Percentiles rank a stretch among this genome's conserved stretches.
Evolutionary conservation across 2,329 filamentous ascomycete species (phyloP).

Genomic region (Aspergillus aculeatinus): DNA sequence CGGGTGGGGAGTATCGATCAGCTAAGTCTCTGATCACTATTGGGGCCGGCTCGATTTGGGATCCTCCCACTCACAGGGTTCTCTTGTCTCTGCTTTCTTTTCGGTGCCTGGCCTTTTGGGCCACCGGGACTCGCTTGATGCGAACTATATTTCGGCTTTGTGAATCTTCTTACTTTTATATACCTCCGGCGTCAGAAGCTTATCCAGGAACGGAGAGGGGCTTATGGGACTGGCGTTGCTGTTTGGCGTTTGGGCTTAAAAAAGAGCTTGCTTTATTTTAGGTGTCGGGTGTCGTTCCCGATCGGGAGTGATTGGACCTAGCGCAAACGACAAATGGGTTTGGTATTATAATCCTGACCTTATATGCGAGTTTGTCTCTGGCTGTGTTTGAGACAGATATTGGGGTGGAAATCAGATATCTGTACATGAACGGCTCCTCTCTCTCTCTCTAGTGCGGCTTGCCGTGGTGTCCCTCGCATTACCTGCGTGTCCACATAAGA

Average conservation of each 20-base stretch:
- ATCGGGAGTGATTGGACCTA: neutral
- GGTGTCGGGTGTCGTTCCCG: neutral
- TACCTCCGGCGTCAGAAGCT: neutral
- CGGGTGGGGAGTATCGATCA: constrained; percentile 50
- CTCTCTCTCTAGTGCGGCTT: too few relatives aligned
- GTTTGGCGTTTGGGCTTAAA: neutral
- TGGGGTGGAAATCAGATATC: too few relatives aligned
- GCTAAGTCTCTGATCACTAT: constrained; percentile 44
- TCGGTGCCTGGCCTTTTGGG: too few relatives aligned
- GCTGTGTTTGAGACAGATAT: too few relatives aligned
- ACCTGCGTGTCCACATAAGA: too few relatives aligned
- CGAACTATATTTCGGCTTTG: neutral
- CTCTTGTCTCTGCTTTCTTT: too few relatives aligned
- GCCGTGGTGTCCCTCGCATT: too few relatives aligned
- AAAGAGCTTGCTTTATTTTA: neutral
- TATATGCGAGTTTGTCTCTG: too few relatives aligned
- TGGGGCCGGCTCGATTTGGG: too few relatives aligned
- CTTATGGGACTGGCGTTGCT: neutral
- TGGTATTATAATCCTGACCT: neutral
- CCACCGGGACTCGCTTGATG: neutral
- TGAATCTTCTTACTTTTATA: neutral
- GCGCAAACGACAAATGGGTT: neutral
- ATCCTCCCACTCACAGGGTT: too few relatives aligned
- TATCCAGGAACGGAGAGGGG: neutral
- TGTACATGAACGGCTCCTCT: too few relatives aligned